These are phyloP conservation scores for Emydomyces testavorans DNA, from an alignment of 2,329 filamentous ascomycete species.

Conservation along the genomic window DNA sequence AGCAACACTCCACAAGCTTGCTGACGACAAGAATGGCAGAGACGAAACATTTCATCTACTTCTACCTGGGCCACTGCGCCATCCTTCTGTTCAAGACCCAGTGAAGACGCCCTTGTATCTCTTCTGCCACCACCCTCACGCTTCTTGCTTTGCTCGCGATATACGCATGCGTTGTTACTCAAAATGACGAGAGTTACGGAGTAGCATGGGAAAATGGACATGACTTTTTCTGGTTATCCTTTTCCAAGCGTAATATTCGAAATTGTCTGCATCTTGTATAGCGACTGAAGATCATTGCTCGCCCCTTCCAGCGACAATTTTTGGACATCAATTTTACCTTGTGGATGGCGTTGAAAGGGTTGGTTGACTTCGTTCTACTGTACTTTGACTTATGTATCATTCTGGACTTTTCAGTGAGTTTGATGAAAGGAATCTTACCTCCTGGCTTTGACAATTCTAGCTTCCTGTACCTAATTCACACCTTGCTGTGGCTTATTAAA, in stretches of 20 bases:
- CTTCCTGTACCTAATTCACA: too few relatives aligned
- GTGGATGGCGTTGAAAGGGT: constrained; percentile 4
- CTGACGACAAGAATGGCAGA: constrained; percentile 45
- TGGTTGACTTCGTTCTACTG: background rate
- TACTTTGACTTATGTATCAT: constrained; percentile 2
- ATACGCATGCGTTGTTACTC: background rate
- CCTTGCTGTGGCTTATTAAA: too few relatives aligned
- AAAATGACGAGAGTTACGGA: background rate
- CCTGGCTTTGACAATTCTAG: background rate
- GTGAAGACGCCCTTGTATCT: constrained; percentile 35
- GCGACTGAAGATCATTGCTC: constrained; percentile 3
- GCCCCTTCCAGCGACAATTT: background rate
- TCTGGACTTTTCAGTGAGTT: background rate
- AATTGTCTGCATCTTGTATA: background rate
- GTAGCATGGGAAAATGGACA: background rate
- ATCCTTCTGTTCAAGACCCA: constrained; percentile 99
- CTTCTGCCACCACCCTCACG: background rate
- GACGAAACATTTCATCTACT: constrained; percentile 99
- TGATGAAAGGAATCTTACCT: background rate
- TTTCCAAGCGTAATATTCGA: background rate
- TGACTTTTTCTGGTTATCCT: background rate
- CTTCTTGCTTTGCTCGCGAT: background rate
- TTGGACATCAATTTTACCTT: background rate
- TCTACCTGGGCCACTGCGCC: constrained; percentile 96
- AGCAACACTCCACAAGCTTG: background rate